Conservation (phyloP, 2,329 filamentous ascomycete species). For the Hortaea sp. region DNA sequence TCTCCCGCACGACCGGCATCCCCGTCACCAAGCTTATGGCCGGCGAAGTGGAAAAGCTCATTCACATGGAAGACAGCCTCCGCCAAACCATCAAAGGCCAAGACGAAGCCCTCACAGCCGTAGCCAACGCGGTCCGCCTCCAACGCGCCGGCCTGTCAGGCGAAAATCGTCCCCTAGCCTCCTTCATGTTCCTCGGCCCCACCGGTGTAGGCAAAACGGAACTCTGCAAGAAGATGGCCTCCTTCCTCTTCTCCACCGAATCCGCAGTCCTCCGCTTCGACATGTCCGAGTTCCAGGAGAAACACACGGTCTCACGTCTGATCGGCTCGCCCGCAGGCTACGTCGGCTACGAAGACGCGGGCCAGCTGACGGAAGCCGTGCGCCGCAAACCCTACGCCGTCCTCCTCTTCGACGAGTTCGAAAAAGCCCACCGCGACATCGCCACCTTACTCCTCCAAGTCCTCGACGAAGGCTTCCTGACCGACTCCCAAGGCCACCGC, state of each 20-base stretch:
- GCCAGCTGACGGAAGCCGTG: constrained; percentile 90
- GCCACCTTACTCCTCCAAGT: constrained; percentile 86
- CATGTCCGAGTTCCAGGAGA: constrained; percentile 97
- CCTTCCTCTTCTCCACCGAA: constrained; percentile 87
- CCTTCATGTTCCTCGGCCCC: constrained; percentile 95
- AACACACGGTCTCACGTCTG: constrained; percentile 85
- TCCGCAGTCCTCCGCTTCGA: constrained; percentile 87
- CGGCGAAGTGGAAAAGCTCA: constrained; percentile 86
- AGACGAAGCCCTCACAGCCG: constrained; percentile 83
- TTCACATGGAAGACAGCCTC: constrained; percentile 89
- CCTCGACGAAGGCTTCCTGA: constrained; percentile 90
- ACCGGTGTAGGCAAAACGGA: constrained; percentile 97
- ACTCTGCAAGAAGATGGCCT: constrained; percentile 89
- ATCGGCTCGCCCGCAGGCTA: constrained; percentile 93
- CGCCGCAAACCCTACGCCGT: constrained; percentile 92
- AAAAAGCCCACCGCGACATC: constrained; percentile 94
- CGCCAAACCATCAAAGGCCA: constrained; percentile 79
- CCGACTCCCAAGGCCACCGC: constrained; percentile 90
- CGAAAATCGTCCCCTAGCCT: constrained; percentile 82
- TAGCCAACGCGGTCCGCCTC: constrained; percentile 86
- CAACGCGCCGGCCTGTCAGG: constrained; percentile 86
- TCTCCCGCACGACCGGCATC: constrained; percentile 84
- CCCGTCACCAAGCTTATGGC: constrained; percentile 86
- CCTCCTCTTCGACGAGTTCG: constrained; percentile 91
- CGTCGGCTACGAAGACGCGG: constrained; percentile 92